Base-by-base conservation (phyloP, 768 basidiomycete species). In the Amanita subjunquillea region DNA sequence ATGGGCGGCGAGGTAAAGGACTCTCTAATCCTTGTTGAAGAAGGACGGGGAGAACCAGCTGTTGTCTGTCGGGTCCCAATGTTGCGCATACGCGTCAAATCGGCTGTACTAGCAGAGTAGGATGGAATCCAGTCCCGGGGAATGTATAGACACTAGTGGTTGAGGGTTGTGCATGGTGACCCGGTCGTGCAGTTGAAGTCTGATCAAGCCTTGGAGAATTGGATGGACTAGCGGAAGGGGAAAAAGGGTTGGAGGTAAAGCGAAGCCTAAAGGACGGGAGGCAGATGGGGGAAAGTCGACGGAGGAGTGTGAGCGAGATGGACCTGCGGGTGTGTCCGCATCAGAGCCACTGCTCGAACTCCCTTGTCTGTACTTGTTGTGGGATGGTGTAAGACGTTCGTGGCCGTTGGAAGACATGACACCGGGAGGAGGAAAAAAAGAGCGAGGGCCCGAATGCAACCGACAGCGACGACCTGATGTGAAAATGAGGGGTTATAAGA, bases 1-100 rank as follows among this genome's bases (percentile, higher is more conserved):
- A 76, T 64, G 1, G 76, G 76, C 10, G 83, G 83, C 0, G 78
- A 75, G 0, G 78, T 72, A 54, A 85, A 81, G 3, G 76, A 62
- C 57, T 83, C 82, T 48, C 83, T 69, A n/a, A 71, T 53, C 20
- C 73, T 69, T 23, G 69, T 52, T 6, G 72, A 70, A 3, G 73
- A 71, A 0, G 69, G 63, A 22, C 70, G 68, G 34, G 54, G 55
- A 2, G 25, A 42, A 32, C 32, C 10, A 32, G 67, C 61, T 25
- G 67, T 63, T 23, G 57, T 56, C 2, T 67, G 64, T 12, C 74
- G 72, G 53, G 65, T 67, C 37, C 69, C 66, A 55, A 61, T 65
- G 36, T 72, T 71, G 8, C 69, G 61, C 3, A 61, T 59, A 37
- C 75, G 69, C 23, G 73, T 70, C 6, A 79, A 50, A 55, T 77